A percentile compares a stretch with the other conserved stretches of the same genome.
These are phyloP conservation scores for Podospora anserina DNA, from an alignment of 495 filamentous ascomycete genomes.

Conservation along the genomic window DNA sequence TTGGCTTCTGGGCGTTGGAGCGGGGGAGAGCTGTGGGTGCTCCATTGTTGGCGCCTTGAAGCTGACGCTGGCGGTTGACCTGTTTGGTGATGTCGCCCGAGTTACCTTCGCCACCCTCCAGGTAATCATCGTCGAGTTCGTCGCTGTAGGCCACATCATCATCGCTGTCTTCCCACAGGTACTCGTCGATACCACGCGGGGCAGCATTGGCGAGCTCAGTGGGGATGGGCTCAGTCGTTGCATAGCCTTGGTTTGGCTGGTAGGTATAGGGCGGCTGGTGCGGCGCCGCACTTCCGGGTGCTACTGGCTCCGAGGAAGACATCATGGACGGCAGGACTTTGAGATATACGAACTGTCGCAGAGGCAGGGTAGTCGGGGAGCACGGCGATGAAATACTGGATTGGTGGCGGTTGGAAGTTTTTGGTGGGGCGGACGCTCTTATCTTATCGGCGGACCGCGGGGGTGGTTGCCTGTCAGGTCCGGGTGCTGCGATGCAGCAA, in stretches of 20 bases:
- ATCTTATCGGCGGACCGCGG: constrained; percentile 21
- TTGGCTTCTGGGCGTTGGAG: constrained; percentile 79
- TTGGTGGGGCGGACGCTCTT: constrained; percentile 21
- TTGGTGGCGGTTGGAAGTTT: constrained; percentile 14
- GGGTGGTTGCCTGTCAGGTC: too few relatives aligned
- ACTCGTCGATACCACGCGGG: background rate
- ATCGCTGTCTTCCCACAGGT: constrained; percentile 28
- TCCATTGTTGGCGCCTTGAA: constrained; percentile 35
- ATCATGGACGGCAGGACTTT: background rate
- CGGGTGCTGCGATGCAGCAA: too few relatives aligned
- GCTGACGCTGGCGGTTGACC: constrained; percentile 81
- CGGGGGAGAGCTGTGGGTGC: constrained; percentile 60
- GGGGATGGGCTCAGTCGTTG: constrained; percentile 25
- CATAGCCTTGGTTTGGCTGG: constrained; percentile 31
- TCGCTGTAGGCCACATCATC: constrained; percentile 46
- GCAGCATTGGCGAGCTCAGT: constrained; percentile 13
- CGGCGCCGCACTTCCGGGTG: constrained; percentile 25
- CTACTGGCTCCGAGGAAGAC: background rate
- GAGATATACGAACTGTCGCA: background rate
- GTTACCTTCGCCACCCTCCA: constrained; percentile 57
- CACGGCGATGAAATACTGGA: background rate
- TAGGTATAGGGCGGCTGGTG: constrained; percentile 31
- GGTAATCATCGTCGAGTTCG: constrained; percentile 31
- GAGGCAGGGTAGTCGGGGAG: background rate
- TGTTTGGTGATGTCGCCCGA: constrained; percentile 78